Conservation (phyloP, 75 land plant species). For the Cupressus sempervirens region DNA sequence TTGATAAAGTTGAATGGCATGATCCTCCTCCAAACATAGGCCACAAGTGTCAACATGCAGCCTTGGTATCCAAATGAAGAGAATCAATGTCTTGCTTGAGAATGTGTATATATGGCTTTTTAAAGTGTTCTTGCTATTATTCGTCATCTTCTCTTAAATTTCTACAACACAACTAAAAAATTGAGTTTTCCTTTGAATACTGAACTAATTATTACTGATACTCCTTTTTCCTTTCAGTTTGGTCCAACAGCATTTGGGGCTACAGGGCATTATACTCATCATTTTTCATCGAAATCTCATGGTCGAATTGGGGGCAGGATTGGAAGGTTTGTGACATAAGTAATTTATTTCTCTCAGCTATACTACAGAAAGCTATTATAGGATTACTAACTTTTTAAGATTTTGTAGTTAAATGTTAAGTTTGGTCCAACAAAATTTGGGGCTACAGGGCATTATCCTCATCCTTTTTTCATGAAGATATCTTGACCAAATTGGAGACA, state of each 20-base stretch:
- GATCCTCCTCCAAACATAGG: neutral
- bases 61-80: neutral
- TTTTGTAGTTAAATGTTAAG: neutral
- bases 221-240: slow-evolving; percentile 37
- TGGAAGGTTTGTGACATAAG: slow-evolving; percentile 60
- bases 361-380: neutral
- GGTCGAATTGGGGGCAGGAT: slow-evolving; percentile 75
- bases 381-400: neutral
- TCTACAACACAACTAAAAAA: neutral
- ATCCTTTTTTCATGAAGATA: slow-evolving; percentile 70
- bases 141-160: neutral
- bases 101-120: neutral
- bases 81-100: neutral
- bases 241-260: slow-evolving; percentile 69
- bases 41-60: neutral
- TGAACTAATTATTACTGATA: neutral
- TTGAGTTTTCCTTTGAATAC: neutral
- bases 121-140: neutral
- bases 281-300: slow-evolving; percentile 78
- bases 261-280: slow-evolving; percentile 62
- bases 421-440: slow-evolving; percentile 61
- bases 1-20: neutral
- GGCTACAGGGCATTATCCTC: slow-evolving; percentile 64
- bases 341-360: slow-evolving; percentile 3
- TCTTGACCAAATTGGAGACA: slow-evolving; percentile 72